These are phyloP conservation scores for Diaporthe eres DNA, from an alignment of 2,329 filamentous ascomycete genomes.

Conservation along the genomic window DNA sequence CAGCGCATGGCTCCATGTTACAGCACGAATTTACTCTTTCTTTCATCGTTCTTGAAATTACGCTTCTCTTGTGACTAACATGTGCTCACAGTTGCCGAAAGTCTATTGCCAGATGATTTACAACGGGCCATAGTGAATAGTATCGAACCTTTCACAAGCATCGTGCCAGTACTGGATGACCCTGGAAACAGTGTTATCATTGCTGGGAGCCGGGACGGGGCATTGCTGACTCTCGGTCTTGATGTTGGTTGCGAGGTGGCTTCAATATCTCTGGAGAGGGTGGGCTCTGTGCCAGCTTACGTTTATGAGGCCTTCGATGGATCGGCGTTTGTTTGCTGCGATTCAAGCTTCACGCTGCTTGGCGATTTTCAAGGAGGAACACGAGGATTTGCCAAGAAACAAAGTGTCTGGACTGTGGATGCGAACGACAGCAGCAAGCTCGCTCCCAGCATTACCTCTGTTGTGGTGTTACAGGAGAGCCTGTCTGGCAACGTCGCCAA, in stretches of 20 bases:
- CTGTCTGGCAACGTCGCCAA: conserved; percentile 57
- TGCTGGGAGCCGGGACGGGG: conserved; percentile 66
- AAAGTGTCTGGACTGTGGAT: conserved; percentile 67
- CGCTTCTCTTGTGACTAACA: not conserved
- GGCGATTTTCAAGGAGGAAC: conserved; percentile 52
- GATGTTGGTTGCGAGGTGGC: conserved; percentile 42
- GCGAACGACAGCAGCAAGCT: conserved; percentile 60
- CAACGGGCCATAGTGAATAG: not conserved
- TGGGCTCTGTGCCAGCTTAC: conserved; percentile 49
- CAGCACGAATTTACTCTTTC: not conserved
- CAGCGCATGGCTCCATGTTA: not conserved
- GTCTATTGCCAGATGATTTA: not conserved
- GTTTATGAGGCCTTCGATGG: conserved; percentile 43
- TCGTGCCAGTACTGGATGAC: conserved; percentile 53
- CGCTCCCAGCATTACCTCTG: conserved; percentile 64
- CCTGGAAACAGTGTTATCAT: conserved; percentile 52
- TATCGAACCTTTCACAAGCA: conserved; percentile 58
- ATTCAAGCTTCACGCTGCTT: conserved; percentile 61
- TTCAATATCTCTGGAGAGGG: conserved; percentile 42
- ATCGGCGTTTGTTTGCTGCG: conserved; percentile 63
- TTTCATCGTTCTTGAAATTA: not conserved
- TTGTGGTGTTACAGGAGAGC: conserved; percentile 57
- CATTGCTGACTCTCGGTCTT: conserved; percentile 58
- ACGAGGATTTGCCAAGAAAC: conserved; percentile 56
- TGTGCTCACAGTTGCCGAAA: not conserved